Conservation (phyloP, 1,284 basidiomycete genomes). For the Clitocybe nebularis region DNA sequence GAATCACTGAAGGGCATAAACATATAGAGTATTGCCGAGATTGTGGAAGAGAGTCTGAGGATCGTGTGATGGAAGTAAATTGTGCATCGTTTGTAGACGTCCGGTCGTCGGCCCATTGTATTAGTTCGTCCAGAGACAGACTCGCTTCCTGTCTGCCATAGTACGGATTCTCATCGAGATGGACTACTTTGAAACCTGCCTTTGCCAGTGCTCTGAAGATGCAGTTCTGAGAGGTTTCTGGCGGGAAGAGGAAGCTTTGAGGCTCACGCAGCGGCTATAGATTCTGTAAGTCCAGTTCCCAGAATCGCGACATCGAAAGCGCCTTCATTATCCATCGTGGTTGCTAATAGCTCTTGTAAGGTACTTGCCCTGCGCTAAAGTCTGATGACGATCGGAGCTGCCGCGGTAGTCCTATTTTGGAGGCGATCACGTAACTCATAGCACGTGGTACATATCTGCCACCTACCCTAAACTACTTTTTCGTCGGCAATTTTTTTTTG, state of each 20-base stretch:
- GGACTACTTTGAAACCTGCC: constrained; percentile 82
- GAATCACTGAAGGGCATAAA: constrained; percentile 79
- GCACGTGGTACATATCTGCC: constrained; percentile 19
- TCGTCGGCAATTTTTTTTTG: constrained; percentile 23
- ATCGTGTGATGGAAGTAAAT: constrained; percentile 41
- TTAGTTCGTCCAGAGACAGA: constrained; percentile 78
- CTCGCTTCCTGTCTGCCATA: constrained; percentile 87
- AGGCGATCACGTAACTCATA: not conserved
- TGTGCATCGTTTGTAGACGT: constrained; percentile 18
- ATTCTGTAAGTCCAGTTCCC: constrained; percentile 85
- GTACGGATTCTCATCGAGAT: constrained; percentile 81
- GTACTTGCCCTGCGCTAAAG: too few relatives aligned
- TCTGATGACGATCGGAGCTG: too few relatives aligned
- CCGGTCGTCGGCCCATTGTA: constrained; percentile 56
- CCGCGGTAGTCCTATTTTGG: too few relatives aligned
- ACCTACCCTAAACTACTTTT: constrained; percentile 31
- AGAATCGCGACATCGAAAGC: constrained; percentile 80
- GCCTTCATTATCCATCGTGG: constrained; percentile 36
- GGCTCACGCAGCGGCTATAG: constrained; percentile 86
- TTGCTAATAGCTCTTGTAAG: too few relatives aligned
- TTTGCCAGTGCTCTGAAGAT: constrained; percentile 76
- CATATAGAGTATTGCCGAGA: constrained; percentile 83
- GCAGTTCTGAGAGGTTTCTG: constrained; percentile 19
- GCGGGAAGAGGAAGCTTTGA: constrained; percentile 7
- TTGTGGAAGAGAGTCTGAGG: constrained; percentile 42